A percentile compares a stretch with the other conserved stretches of the same genome.
Conservation (phyloP, 495 filamentous ascomycete species). For the Halenospora varia region DNA sequence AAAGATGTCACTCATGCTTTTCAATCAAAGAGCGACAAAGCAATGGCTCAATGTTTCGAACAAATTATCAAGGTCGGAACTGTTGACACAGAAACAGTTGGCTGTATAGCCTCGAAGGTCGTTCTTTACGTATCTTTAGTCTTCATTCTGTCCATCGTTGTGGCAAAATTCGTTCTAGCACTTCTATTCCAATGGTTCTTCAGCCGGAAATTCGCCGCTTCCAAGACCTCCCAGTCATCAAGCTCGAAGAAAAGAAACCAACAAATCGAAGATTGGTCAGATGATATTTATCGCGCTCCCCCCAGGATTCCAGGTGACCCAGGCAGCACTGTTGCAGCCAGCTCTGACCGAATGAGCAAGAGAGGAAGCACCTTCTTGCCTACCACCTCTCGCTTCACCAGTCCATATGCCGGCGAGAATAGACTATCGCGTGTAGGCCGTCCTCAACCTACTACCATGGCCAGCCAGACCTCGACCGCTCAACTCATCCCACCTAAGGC, state of each 20-base stretch:
- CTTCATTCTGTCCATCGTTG: constrained; percentile 88
- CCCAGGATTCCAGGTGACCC: constrained; percentile 71
- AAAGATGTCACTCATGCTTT: constrained; percentile 87
- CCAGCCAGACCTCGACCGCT: constrained; percentile 80
- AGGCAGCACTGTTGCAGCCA: constrained; percentile 45
- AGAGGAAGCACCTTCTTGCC: constrained; percentile 74
- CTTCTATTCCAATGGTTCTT: constrained; percentile 95
- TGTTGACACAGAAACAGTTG: constrained; percentile 93
- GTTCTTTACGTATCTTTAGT: constrained; percentile 92
- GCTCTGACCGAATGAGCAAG: constrained; percentile 70
- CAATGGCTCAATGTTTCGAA: constrained; percentile 76
- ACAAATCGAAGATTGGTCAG: constrained; percentile 97
- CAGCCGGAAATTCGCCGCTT: constrained; percentile 72
- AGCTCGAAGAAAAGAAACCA: constrained; percentile 77
- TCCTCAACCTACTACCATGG: constrained; percentile 84
- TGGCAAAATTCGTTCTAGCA: constrained; percentile 84
- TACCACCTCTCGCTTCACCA: constrained; percentile 90
- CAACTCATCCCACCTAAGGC: constrained; percentile 65
- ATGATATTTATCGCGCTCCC: constrained; percentile 92
- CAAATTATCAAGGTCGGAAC: constrained; percentile 94
- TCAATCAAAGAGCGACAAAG: constrained; percentile 70
- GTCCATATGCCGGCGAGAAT: constrained; percentile 72
- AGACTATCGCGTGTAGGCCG: constrained; percentile 32
- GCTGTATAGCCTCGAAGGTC: constrained; percentile 95
- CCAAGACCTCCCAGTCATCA: constrained; percentile 64